Conservation (phyloP, 2,329 filamentous ascomycete species). For the Amphichorda felina region DNA sequence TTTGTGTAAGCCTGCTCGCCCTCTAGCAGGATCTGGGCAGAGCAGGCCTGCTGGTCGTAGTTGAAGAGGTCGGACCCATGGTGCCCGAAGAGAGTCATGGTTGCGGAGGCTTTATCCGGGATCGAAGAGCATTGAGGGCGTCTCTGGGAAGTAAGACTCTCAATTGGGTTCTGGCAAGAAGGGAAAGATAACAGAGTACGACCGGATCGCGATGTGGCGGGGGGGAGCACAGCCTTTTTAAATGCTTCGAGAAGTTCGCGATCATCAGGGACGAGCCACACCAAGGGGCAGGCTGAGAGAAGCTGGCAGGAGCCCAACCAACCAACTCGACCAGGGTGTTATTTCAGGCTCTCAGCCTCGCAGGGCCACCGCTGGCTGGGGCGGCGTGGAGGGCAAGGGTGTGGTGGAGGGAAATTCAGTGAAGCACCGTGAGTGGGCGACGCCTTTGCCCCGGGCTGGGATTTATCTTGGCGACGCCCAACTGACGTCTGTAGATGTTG, state of each 20-base stretch:
- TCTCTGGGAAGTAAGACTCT: too few relatives aligned
- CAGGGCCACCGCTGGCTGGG: neutral
- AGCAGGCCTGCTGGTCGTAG: slow-evolving; percentile 20
- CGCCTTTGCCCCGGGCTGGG: neutral
- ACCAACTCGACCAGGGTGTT: neutral
- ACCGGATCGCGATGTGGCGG: neutral
- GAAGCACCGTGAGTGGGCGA: neutral
- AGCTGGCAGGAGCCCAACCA: too few relatives aligned
- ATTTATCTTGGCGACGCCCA: neutral
- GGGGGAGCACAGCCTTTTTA: neutral
- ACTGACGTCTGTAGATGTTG: neutral
- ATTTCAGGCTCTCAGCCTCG: too few relatives aligned
- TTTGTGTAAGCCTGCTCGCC: slow-evolving; percentile 15
- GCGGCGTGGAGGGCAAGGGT: neutral
- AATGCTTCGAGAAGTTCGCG: neutral
- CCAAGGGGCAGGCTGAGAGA: neutral
- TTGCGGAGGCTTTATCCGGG: neutral
- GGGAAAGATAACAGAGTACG: neutral
- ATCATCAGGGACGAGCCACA: neutral
- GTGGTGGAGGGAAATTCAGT: too few relatives aligned
- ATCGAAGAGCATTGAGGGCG: neutral
- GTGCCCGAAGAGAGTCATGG: slow-evolving; percentile 5
- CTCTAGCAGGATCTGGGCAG: slow-evolving; percentile 19
- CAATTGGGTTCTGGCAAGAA: neutral
- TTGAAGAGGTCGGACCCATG: slow-evolving; percentile 22